Percentiles rank a stretch among this genome's conserved stretches.
Evolutionary conservation across 495 filamentous ascomycete species (phyloP).

Genomic region (Penicillium angulare): DNA sequence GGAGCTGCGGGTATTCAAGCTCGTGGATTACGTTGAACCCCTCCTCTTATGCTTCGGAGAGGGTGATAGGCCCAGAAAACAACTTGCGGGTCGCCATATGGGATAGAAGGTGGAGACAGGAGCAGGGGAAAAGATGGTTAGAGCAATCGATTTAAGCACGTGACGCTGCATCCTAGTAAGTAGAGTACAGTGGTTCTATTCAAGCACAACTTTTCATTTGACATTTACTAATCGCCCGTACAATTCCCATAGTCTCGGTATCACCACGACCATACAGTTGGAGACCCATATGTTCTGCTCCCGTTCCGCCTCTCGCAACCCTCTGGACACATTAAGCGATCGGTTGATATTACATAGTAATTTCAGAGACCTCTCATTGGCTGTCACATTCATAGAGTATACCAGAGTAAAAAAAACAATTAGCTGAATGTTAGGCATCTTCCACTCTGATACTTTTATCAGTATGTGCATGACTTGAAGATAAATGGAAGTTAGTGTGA

Average conservation of each 20-base stretch:
- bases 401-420: no score
- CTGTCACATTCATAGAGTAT: no score
- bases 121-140: not conserved
- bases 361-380: no score
- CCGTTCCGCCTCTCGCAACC: no score
- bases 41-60: not conserved
- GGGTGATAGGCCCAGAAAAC: not conserved
- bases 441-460: no score
- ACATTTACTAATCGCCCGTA: not conserved
- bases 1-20: not conserved
- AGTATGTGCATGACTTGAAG: no score
- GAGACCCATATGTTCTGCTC: no score
- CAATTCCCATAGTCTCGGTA: not conserved
- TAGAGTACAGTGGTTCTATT: not conserved
- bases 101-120: not conserved
- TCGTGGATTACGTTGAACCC: not conserved
- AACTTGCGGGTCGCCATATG: not conserved
- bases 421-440: no score
- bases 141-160: not conserved
- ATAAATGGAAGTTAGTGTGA: no score
- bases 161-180: not conserved
- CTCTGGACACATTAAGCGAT: no score
- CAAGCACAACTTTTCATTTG: not conserved
- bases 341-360: no score
- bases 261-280: no score